These are phyloP conservation scores for Melastoma candidum DNA, from an alignment of 441 rosid species.

Conservation along the genomic window DNA sequence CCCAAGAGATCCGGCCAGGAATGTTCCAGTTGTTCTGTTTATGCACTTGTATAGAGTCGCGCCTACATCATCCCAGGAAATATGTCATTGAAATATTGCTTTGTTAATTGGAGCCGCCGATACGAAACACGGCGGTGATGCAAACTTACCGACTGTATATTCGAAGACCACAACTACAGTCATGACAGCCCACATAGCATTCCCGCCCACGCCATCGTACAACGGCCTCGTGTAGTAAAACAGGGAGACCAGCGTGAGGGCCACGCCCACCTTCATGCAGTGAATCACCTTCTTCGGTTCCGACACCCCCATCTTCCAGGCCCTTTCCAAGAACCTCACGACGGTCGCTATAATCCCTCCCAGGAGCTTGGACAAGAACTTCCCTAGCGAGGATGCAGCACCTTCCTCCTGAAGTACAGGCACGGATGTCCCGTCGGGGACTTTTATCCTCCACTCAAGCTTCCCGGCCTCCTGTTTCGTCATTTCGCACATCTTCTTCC, in stretches of 20 bases:
- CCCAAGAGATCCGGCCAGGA: constrained; percentile 51
- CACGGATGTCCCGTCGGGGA: constrained; percentile 28
- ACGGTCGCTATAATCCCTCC: constrained; percentile 18
- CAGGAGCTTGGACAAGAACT: constrained; percentile 23
- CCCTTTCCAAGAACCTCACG: constrained; percentile 24
- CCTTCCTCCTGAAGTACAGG: constrained; percentile 22
- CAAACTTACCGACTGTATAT: constrained; percentile 4
- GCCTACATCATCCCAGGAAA: constrained; percentile 22
- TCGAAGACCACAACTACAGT: no score
- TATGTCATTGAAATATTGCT: neutral
- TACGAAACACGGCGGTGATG: constrained; percentile 50
- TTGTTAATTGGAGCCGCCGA: constrained; percentile 36
- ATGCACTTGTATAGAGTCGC: constrained; percentile 48
- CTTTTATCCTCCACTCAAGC: constrained; percentile 51
- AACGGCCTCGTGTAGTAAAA: no score
- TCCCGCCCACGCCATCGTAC: no score
- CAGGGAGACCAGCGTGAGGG: no score
- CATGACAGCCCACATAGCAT: no score
- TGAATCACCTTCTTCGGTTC: neutral
- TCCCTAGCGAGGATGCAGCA: constrained; percentile 14
- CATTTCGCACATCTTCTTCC: no score
- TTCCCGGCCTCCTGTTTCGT: constrained; percentile 7
- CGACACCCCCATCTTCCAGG: neutral
- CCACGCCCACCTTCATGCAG: no score
- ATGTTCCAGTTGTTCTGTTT: constrained; percentile 48